Evolutionary conservation across 2,329 filamentous ascomycete genomes (phyloP), one percentile per base, ranked within the genome.

Genomic region (Talaromyces sp.): DNA sequence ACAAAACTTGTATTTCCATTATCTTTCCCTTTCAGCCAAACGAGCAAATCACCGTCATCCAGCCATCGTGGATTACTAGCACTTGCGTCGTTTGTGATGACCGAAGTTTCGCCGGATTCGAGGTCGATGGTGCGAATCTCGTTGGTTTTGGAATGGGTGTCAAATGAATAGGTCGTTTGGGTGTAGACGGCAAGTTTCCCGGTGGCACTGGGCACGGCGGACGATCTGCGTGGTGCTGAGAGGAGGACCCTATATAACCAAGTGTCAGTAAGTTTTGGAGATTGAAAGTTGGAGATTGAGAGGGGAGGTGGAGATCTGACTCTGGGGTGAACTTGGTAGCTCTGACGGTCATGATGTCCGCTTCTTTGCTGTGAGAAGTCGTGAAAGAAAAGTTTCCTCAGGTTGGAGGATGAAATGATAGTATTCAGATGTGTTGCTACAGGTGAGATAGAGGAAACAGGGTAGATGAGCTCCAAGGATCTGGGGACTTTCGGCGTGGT

Each of bases 91-190:
- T 77, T 80, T 42, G 77, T 79, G 56, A 82, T 71, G 11, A 79
- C 69, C 11, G 71, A 71, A 1, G 76, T 77, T 28, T 73, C 73
- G 21, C 79, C 76, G 18, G 73, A 75, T 11, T 69, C 68, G 39
- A 81, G 72, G 44, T 82, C 77, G 3, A 82, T 65, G 3, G 81
- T 75, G 25, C 77, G 75, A 52, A 82, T 78, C 65, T 82, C 80
- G 54, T 74, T 77, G 35, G 73, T 79, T 65, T 79, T 79, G 40
- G 75, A 74, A 66, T 81, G 80, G 0, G 77, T 77, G 33, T 81
- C 77, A 67, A 82, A 82, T 23, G 79, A 81, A 65, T 82, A 82
- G n/a, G 75, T 73, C 1, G 79, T 79, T 60, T 81, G 78, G 8
- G 77, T 80, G 68, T 80, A 82, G 11, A 81, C 73, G 5, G 78